Evolutionary conservation across 306 rosid genomes (phyloP).

Genomic region (Rubus idaeus): DNA sequence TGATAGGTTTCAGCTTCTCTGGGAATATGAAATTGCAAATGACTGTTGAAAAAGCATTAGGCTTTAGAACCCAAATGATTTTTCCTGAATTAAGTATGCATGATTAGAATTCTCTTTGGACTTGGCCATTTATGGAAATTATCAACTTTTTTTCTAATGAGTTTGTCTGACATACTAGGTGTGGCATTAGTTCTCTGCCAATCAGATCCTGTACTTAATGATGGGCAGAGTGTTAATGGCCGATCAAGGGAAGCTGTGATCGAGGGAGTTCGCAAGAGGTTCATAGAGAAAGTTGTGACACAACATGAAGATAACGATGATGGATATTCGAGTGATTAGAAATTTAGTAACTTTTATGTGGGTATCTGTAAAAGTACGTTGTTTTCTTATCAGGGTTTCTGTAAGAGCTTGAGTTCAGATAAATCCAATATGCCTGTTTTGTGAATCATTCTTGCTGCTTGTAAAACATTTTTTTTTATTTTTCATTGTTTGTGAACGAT

Average conservation of each 20-base stretch:
- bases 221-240: slow-evolving; percentile 63
- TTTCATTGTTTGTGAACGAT: background rate
- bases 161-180: slow-evolving; percentile 42
- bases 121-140: background rate
- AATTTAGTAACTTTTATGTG: slow-evolving; percentile 13
- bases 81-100: background rate
- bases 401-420: background rate
- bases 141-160: background rate
- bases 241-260: slow-evolving; percentile 69
- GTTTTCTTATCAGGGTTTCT: background rate
- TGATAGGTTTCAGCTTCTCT: background rate
- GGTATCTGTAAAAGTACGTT: slow-evolving; percentile 8
- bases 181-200: slow-evolving; percentile 91
- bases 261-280: slow-evolving; percentile 73
- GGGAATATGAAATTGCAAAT: background rate
- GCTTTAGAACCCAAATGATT: background rate
- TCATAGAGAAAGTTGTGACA: slow-evolving; percentile 73
- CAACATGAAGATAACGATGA: slow-evolving; percentile 74
- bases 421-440: slow-evolving; percentile 13
- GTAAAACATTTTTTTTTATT: background rate
- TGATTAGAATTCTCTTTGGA: background rate
- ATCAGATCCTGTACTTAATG: slow-evolving; percentile 84
- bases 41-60: background rate
- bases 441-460: slow-evolving; percentile 13
- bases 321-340: slow-evolving; percentile 81